Conservation (phyloP, 805 yeast genomes). For the Starmera amethionina region DNA sequence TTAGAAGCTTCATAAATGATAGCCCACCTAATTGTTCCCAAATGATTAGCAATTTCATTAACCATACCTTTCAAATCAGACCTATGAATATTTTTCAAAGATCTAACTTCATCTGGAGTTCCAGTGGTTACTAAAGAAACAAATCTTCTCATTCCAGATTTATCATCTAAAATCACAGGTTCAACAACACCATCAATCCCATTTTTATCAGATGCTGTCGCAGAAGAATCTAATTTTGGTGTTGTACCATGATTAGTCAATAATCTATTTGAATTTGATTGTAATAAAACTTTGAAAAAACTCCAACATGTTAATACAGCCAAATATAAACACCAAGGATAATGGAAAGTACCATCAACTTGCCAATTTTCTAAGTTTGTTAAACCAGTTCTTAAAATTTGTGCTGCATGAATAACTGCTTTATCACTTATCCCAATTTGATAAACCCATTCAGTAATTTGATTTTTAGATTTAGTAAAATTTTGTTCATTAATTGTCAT, state of each 20-base stretch:
- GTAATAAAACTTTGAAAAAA: slow-evolving; percentile 2
- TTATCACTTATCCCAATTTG: slow-evolving; percentile 3
- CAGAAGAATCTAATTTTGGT: background rate
- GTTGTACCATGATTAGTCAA: background rate
- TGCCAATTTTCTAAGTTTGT: slow-evolving; percentile 10
- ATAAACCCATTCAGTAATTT: background rate
- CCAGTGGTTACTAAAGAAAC: background rate
- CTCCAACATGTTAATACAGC: slow-evolving; percentile 8
- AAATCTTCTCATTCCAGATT: background rate
- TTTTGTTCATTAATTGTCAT: background rate
- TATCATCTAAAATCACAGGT: background rate
- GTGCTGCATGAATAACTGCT: slow-evolving; percentile 9
- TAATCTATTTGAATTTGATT: background rate
- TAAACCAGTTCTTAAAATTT: slow-evolving; percentile 8
- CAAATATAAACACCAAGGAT: slow-evolving; percentile 11
- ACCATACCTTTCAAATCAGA: background rate
- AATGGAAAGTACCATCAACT: slow-evolving; percentile 12
- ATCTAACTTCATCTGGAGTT: background rate
- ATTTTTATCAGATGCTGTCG: background rate
- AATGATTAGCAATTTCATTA: background rate
- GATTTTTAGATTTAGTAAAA: background rate
- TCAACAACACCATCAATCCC: background rate
- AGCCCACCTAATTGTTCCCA: slow-evolving; percentile 1
- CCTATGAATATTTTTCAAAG: background rate
- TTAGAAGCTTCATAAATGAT: slow-evolving; percentile 1